Evolutionary conservation across 176 grass and related monocot genomes (phyloP).

Genomic region (Pontederia crassipes): DNA sequence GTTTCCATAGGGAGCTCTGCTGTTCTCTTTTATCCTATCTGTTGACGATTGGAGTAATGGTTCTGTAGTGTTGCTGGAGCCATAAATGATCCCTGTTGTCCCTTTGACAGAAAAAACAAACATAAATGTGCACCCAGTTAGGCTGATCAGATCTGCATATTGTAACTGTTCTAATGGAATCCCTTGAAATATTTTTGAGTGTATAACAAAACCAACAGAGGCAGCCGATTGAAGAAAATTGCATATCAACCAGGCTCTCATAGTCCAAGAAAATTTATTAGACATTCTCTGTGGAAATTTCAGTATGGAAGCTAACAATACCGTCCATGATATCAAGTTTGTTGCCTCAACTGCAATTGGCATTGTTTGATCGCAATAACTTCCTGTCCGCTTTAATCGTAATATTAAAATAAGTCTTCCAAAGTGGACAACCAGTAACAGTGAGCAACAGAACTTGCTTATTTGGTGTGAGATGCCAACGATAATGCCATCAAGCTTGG

Average conservation of each 20-base stretch:
- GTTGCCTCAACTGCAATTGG: constrained; percentile 44
- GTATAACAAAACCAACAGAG: constrained; percentile 48
- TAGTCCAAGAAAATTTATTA: constrained; percentile 40
- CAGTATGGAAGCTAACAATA: constrained; percentile 48
- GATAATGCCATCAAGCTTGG: constrained; percentile 27
- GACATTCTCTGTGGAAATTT: constrained; percentile 49
- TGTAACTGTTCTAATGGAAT: constrained; percentile 31
- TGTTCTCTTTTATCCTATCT: background rate
- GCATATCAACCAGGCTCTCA: constrained; percentile 71
- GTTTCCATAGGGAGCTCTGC: background rate
- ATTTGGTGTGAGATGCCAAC: constrained; percentile 50
- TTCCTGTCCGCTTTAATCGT: constrained; percentile 27
- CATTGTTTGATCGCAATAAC: constrained; percentile 35
- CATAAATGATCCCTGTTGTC: background rate
- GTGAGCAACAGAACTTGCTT: constrained; percentile 56
- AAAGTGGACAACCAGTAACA: constrained; percentile 43
- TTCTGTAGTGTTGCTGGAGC: background rate
- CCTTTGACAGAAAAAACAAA: background rate
- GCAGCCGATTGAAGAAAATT: constrained; percentile 58
- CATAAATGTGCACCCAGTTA: background rate
- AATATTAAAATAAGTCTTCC: constrained; percentile 33
- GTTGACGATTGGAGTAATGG: background rate
- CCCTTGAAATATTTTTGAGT: constrained; percentile 30
- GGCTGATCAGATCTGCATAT: constrained; percentile 32
- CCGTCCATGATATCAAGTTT: constrained; percentile 62